phyloP scores from a whole-genome alignment of 805 yeast species.

The Wickerhamiella siamensis region DNA sequence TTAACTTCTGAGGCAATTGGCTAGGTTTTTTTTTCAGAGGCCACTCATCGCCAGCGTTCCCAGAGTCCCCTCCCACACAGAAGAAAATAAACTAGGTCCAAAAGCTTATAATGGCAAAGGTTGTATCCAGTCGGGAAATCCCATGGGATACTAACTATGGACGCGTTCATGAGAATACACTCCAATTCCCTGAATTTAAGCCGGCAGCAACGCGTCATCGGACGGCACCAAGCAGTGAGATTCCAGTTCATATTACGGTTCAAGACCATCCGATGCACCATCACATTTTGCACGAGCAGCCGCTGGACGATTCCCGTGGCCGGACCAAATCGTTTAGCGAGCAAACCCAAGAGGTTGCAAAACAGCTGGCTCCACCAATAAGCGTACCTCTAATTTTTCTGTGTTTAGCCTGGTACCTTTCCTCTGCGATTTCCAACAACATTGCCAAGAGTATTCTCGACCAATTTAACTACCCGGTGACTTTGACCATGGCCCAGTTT shows the following conservation, averaged over 20 bases:
- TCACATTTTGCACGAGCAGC: neutral
- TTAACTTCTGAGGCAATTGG: no score
- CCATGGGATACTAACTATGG: neutral
- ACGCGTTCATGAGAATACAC: neutral
- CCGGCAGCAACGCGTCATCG: neutral
- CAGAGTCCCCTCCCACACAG: no score
- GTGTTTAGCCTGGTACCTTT: constrained; percentile 67
- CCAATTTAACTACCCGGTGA: constrained; percentile 65
- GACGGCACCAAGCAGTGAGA: neutral
- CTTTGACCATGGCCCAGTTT: constrained; percentile 81
- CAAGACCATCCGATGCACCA: neutral
- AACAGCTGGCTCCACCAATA: constrained; percentile 29
- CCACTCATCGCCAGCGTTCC: no score
- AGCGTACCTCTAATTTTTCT: constrained; percentile 34
- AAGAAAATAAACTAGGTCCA: no score
- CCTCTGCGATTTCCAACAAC: constrained; percentile 69
- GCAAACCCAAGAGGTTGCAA: constrained; percentile 25
- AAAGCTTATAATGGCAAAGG: neutral
- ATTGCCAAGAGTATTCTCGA: constrained; percentile 64
- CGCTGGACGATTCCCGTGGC: constrained; percentile 4
- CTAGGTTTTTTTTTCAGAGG: no score
- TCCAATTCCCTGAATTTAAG: neutral
- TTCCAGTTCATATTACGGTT: neutral
- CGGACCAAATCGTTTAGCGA: constrained; percentile 16
- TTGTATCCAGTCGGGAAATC: neutral